Conservation (phyloP, 2,329 filamentous ascomycete species). For the Onygena corvina region DNA sequence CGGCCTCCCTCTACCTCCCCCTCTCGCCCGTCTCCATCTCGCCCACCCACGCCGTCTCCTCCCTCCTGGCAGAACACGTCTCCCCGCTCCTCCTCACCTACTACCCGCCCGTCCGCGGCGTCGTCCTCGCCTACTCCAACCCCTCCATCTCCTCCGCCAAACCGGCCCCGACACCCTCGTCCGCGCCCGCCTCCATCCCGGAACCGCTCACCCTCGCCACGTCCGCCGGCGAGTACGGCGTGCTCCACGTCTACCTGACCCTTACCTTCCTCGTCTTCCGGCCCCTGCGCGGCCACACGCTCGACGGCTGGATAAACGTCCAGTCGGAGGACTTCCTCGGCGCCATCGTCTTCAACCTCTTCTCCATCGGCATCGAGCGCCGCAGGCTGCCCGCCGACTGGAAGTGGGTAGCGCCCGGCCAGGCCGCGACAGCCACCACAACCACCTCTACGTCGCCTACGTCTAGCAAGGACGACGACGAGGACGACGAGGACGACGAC, state of each 20-base stretch:
- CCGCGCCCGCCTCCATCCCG: slow-evolving; percentile 25
- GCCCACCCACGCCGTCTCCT: slow-evolving; percentile 43
- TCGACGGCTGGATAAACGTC: slow-evolving; percentile 73
- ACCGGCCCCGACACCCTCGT: slow-evolving; percentile 30
- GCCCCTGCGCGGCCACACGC: slow-evolving; percentile 57
- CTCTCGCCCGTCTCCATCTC: slow-evolving; percentile 46
- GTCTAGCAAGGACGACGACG: slow-evolving; percentile 7
- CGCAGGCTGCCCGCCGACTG: slow-evolving; percentile 63
- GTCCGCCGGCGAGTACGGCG: slow-evolving; percentile 65
- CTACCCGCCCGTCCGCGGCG: slow-evolving; percentile 46
- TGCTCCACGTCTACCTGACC: slow-evolving; percentile 77
- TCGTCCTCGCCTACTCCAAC: slow-evolving; percentile 44
- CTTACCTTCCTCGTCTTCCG: slow-evolving; percentile 76
- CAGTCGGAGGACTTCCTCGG: slow-evolving; percentile 84
- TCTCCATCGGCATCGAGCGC: slow-evolving; percentile 77
- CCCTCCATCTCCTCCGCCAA: slow-evolving; percentile 31
- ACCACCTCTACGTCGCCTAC: neutral
- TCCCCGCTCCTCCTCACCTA: slow-evolving; percentile 53
- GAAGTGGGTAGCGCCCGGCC: slow-evolving; percentile 60
- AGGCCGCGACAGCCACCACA: slow-evolving; percentile 12
- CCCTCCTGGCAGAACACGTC: slow-evolving; percentile 49
- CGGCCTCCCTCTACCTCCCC: slow-evolving; percentile 59
- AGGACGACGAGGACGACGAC: slow-evolving; percentile 21
- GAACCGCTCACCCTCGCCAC: slow-evolving; percentile 33
- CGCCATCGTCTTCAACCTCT: slow-evolving; percentile 78